A percentile compares a stretch with the other conserved stretches of the same genome.
Evolutionary conservation across 2,329 filamentous ascomycete species (phyloP).

Genomic region (Apiospora aurea): DNA sequence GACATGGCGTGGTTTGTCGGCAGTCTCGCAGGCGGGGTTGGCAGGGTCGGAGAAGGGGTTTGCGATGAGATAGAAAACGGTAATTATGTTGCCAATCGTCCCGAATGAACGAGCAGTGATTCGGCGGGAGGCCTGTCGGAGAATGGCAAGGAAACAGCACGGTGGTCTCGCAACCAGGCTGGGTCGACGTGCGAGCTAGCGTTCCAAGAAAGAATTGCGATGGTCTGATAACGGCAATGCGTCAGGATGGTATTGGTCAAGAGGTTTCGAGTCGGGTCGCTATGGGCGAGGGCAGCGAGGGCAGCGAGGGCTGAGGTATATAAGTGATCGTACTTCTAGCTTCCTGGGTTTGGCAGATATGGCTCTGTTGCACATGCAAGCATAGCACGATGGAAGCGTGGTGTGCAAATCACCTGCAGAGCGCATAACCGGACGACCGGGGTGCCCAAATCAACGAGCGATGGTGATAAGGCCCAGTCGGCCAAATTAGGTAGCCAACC

Average conservation of each 20-base stretch:
- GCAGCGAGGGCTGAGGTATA: constrained; percentile 9
- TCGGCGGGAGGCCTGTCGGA: not conserved
- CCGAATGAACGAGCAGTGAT: not conserved
- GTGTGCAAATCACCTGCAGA: constrained; percentile 20
- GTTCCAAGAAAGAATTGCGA: constrained; percentile 15
- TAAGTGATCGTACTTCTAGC: not conserved
- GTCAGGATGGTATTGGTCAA: not conserved
- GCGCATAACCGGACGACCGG: constrained; percentile 13
- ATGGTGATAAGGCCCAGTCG: constrained; percentile 10
- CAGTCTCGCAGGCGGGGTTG: not conserved
- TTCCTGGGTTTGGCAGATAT: constrained; percentile 6
- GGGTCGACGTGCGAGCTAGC: not conserved
- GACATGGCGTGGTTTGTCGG: constrained; percentile 27
- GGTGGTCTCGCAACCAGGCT: not conserved
- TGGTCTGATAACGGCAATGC: not conserved
- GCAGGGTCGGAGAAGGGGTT: not conserved
- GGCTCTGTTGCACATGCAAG: constrained; percentile 11
- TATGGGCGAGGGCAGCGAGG: not conserved
- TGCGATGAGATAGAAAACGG: not conserved
- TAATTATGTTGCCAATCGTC: not conserved
- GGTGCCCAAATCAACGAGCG: constrained; percentile 4
- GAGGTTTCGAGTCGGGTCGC: not conserved
- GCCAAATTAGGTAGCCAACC: not conserved
- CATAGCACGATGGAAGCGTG: constrained; percentile 3
- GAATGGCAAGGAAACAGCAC: not conserved